A percentile compares a stretch with the other conserved stretches of the same genome.
These are phyloP conservation scores for Geranium brycei DNA, from an alignment of 345 rosid species.

Conservation along the genomic window DNA sequence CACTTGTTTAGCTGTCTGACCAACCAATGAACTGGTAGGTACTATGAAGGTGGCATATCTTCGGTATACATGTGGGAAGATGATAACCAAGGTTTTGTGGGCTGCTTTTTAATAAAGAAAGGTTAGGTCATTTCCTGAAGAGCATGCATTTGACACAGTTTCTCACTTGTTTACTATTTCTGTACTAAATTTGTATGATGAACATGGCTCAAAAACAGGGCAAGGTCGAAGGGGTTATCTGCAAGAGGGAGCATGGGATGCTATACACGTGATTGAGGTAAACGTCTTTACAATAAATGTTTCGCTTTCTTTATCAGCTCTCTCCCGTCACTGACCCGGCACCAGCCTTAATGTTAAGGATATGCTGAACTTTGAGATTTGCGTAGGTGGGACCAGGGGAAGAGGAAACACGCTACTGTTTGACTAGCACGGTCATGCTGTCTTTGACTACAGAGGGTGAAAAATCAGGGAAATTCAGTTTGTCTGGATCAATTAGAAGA, in stretches of 20 bases:
- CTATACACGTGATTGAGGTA: conserved; percentile 92
- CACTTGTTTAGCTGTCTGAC: conserved; percentile 12
- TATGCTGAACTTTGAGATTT: conserved; percentile 7
- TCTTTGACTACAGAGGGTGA: conserved; percentile 79
- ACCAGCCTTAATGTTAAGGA: neutral
- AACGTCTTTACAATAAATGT: neutral
- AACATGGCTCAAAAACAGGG: conserved; percentile 86
- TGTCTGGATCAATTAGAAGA: conserved; percentile 93
- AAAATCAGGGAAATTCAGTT: conserved; percentile 62
- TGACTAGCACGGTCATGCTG: conserved; percentile 92
- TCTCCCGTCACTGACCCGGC: neutral
- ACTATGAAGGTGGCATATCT: conserved; percentile 96
- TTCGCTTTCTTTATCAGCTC: neutral
- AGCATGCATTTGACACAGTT: too few species aligned
- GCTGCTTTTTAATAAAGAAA: conserved; percentile 87
- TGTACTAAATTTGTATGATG: conserved; percentile 6
- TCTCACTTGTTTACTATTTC: too few species aligned
- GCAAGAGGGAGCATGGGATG: conserved; percentile 98
- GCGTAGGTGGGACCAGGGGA: conserved; percentile 80
- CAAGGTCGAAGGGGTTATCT: conserved; percentile 90
- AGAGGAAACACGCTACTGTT: conserved; percentile 70
- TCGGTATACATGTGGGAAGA: conserved; percentile 98
- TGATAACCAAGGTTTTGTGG: conserved; percentile 82
- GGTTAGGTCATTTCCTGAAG: conserved; percentile 30
- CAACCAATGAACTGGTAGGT: conserved; percentile 41